phyloP scores from a whole-genome alignment of 164 flowering plant species.

The Vitis rupestris region DNA sequence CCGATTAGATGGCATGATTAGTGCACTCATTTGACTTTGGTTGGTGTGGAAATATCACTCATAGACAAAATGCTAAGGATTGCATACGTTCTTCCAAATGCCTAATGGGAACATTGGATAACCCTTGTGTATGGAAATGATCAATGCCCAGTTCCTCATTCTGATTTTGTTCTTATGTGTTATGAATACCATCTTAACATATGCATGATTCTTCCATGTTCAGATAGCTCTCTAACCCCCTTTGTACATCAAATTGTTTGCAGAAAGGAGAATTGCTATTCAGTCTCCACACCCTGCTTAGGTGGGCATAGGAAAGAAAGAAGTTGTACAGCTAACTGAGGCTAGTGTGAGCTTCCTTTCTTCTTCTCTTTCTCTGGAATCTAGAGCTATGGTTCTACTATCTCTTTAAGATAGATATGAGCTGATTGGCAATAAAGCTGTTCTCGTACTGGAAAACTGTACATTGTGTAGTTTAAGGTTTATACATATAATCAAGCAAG shows the following conservation, averaged over 20 bases:
- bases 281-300: constrained; percentile 42
- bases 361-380: constrained; percentile 12
- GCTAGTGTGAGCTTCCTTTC: constrained; percentile 52
- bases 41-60: too few relatives aligned
- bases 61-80: too few relatives aligned
- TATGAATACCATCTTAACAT: neutral
- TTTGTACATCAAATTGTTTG: constrained; percentile 1
- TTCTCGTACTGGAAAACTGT: constrained; percentile 46
- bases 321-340: constrained; percentile 67
- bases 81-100: too few relatives aligned
- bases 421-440: constrained; percentile 33
- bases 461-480: constrained; percentile 52
- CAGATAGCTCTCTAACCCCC: neutral
- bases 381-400: constrained; percentile 17
- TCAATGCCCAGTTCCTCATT: too few relatives aligned
- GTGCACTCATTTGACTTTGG: too few relatives aligned
- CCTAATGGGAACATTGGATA: too few relatives aligned
- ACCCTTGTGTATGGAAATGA: too few relatives aligned
- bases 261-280: constrained; percentile 65
- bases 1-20: neutral
- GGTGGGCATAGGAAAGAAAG: constrained; percentile 28
- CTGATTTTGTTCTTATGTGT: neutral
- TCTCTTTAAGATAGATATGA: constrained; percentile 24
- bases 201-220: neutral
- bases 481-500: constrained; percentile 40